These are phyloP conservation scores for Gossypium davidsonii DNA, from an alignment of 441 rosid genomes.

Conservation along the genomic window DNA sequence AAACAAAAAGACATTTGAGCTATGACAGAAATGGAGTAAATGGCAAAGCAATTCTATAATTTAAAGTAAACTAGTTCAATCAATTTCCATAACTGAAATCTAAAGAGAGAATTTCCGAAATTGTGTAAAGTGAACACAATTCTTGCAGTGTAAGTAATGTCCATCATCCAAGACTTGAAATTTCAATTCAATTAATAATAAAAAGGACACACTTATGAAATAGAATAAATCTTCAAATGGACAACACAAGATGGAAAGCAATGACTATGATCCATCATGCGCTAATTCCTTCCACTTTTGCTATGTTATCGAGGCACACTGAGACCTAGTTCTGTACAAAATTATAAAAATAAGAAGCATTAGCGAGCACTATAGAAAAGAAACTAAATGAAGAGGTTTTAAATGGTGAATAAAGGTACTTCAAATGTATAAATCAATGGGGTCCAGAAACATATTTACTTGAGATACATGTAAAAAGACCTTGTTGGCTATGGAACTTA, in stretches of 20 bases:
- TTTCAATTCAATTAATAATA: not conserved
- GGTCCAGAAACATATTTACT: not conserved
- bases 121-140: not conserved
- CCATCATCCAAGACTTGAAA: not conserved
- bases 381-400: not conserved
- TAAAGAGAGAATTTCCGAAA: not conserved
- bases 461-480: too few species aligned
- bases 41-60: not conserved
- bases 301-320: conserved; percentile 63
- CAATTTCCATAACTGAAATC: not conserved
- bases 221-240: not conserved
- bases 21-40: too few species aligned
- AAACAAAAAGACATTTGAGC: not conserved
- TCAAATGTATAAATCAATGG: not conserved
- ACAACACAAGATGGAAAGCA: conserved; percentile 10
- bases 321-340: conserved; percentile 52
- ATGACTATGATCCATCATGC: conserved; percentile 8
- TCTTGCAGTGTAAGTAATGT: not conserved
- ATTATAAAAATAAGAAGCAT: not conserved
- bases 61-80: not conserved
- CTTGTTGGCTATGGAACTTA: too few species aligned
- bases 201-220: not conserved
- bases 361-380: not conserved
- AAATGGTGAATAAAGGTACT: not conserved
- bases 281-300: conserved; percentile 20